These are phyloP conservation scores for Venturia asperata DNA, from an alignment of 2,329 filamentous ascomycete species.

Conservation along the genomic window DNA sequence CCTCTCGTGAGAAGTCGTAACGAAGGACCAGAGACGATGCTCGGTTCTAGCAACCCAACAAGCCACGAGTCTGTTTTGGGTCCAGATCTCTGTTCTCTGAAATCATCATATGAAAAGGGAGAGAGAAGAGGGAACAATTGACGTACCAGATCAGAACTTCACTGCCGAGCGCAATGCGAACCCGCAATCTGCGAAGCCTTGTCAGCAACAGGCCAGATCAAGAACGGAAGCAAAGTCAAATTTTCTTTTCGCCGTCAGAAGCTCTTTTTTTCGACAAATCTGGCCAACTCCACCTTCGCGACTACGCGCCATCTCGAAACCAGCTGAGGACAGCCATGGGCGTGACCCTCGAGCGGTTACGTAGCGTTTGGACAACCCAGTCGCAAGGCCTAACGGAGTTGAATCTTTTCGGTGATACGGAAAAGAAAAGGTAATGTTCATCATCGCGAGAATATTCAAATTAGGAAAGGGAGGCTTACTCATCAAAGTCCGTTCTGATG, in stretches of 20 bases:
- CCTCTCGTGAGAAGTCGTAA: not conserved
- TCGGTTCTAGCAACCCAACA: not conserved
- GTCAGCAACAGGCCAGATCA: not conserved
- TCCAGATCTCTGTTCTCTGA: not conserved
- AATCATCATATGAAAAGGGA: slow-evolving; percentile 1
- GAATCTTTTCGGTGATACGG: not conserved
- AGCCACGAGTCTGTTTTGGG: not conserved
- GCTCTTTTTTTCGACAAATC: not conserved
- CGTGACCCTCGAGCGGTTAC: not conserved
- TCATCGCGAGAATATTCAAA: not conserved
- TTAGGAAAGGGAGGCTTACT: not conserved
- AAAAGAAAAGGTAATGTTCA: not conserved
- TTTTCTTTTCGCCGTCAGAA: not conserved
- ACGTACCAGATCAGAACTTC: not conserved
- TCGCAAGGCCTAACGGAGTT: not conserved
- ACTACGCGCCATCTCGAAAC: slow-evolving; percentile 3
- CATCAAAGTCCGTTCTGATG: not conserved
- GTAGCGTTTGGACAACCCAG: not conserved
- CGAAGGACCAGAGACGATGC: not conserved
- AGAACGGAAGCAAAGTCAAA: not conserved
- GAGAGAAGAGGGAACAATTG: not conserved
- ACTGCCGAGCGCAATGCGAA: not conserved
- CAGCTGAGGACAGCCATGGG: not conserved
- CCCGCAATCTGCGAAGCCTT: not conserved
- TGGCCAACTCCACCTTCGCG: not conserved